Percentiles rank a stretch among this genome's conserved stretches.
These are phyloP conservation scores for Globisporangium carolinianum DNA, from an alignment of 352 stramenopile genomes.

Conservation along the genomic window DNA sequence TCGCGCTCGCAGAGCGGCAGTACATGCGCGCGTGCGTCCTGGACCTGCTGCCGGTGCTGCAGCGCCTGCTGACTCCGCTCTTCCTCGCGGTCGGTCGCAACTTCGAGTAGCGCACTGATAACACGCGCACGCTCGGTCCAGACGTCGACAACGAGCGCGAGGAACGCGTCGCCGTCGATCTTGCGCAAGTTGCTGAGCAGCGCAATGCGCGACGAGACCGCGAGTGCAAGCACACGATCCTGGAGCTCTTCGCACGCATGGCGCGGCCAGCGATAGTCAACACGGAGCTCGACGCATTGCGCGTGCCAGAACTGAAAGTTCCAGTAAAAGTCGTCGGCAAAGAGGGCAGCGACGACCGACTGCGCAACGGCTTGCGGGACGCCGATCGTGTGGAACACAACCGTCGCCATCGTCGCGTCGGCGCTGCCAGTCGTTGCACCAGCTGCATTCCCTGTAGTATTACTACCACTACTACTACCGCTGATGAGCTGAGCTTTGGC, in stretches of 20 bases:
- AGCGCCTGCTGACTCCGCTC: conserved; percentile 18
- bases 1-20: conserved; percentile 30
- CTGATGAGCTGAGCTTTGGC: conserved; percentile 25
- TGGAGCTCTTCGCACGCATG: conserved; percentile 53
- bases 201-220: conserved; percentile 40
- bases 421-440: conserved; percentile 1
- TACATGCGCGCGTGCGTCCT: conserved; percentile 34
- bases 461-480: conserved; percentile 1
- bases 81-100: conserved; percentile 53
- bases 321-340: conserved; percentile 72
- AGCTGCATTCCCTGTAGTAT: not conserved
- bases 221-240: conserved; percentile 33
- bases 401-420: conserved; percentile 22
- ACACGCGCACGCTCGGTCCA: conserved; percentile 54
- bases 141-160: conserved; percentile 51
- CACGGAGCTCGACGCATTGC: conserved; percentile 47
- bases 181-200: conserved; percentile 53
- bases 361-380: conserved; percentile 47
- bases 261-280: conserved; percentile 45
- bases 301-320: conserved; percentile 69
- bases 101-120: conserved; percentile 41
- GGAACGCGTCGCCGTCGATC: conserved; percentile 69
- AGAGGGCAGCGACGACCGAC: conserved; percentile 57
- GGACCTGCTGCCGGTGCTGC: conserved; percentile 24
- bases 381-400: conserved; percentile 72